Base-by-base conservation (phyloP, 768 basidiomycete genomes). In the Pulveroboletus sp. region DNA sequence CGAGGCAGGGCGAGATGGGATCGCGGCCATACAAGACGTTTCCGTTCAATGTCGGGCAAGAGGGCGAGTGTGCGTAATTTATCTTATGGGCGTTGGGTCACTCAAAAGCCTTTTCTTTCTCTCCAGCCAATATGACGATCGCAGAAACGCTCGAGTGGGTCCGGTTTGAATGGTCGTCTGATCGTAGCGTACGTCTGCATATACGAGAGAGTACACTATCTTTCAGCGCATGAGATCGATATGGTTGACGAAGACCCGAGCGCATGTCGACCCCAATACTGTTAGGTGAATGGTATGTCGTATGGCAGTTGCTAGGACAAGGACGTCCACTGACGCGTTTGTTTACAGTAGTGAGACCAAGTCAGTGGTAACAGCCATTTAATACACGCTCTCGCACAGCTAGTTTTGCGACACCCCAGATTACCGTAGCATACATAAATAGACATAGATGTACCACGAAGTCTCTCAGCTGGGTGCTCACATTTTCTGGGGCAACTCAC, bases 1-100 rank as follows among this genome's bases (percentile, higher is more conserved):
- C 96, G 6, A 74, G 92, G 28, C 93, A 97, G 68, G 93, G 93
- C 0, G 78, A 83, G 57, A 74, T 79, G 24, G 88, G 91, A 14
- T 85, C 86, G 0, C 79, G 87, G 42, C 92, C 96, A 1, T 98
- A 81, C 75, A 98, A 95, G 69, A 86, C 83, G 4, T 75, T 94
- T 43, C 79, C 79, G 35, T 96, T 96, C 67, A 84, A 88, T 52
- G 76, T 96, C 9, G 92, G 89, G 0, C 80, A 84, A 40, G 87
- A 87, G 62, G 89, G 93, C 91, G 57, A 60, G 81, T 66, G 24
- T 40, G 28, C 10, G 14, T 9, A 6, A 28, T 43, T 17, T 33
- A 13, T 24, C 14, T 37, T 39, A 21, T 31, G 26, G 14, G 8
- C 33, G 13, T 3, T 33, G 31, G 5, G 42, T 45, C 5, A 17